phyloP scores from a whole-genome alignment of 1,139 yeast genomes.

The Suhomyces wounanorum region DNA sequence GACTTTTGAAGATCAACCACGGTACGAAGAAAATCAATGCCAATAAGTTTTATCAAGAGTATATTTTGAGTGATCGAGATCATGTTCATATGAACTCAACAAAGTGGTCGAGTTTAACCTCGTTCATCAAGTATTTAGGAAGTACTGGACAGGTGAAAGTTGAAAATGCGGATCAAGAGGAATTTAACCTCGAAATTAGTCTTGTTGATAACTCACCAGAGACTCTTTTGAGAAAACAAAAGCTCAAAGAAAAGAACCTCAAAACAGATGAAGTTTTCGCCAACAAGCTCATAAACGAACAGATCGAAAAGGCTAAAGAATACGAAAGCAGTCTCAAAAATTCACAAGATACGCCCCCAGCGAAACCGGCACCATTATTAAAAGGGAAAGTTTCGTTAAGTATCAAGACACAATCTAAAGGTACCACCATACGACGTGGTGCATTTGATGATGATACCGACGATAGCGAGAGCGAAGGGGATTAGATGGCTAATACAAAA shows the following conservation, averaged over 20 bases:
- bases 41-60: constrained; percentile 88
- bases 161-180: constrained; percentile 41
- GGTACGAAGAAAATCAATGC: constrained; percentile 82
- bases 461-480: constrained; percentile 9
- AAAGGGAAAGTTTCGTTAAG: constrained; percentile 9
- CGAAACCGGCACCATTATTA: background rate
- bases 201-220: constrained; percentile 28
- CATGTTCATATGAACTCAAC: constrained; percentile 94
- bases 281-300: constrained; percentile 48
- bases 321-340: constrained; percentile 10
- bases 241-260: constrained; percentile 20
- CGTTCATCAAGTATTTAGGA: constrained; percentile 68
- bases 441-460: constrained; percentile 15
- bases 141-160: constrained; percentile 60
- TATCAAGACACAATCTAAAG: constrained; percentile 7
- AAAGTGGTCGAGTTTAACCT: constrained; percentile 69
- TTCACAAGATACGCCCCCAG: background rate
- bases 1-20: constrained; percentile 62
- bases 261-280: constrained; percentile 24
- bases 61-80: constrained; percentile 67
- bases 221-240: constrained; percentile 17
- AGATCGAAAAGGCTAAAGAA: constrained; percentile 50
- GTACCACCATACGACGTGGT: constrained; percentile 4
- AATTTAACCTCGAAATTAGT: constrained; percentile 38
- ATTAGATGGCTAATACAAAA: background rate